Evolutionary conservation across 139 green algal species (phyloP), one percentile per base, ranked within the genome.

Genomic region (Chlorella ohadii): DNA sequence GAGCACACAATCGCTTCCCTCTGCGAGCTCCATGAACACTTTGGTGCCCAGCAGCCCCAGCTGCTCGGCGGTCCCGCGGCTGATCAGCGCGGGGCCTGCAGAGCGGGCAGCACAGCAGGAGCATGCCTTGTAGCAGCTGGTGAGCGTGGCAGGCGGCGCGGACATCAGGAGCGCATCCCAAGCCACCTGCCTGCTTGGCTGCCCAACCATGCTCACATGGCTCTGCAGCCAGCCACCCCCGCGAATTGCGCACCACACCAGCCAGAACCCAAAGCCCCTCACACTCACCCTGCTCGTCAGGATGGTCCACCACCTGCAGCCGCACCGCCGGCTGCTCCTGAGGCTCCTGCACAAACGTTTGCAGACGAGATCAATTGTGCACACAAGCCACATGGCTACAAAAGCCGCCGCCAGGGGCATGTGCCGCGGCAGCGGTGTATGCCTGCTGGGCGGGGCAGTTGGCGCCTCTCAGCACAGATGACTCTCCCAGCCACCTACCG

Each of bases 1-100:
- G 44, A 86, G 67, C 51, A 86, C 71, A 31, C 81, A 86, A 68
- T 86, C 82, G 61, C 51, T 73, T 13, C 82, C 82, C 25, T 70
- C 51, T 55, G 82, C 82, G 31, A 86, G 65, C 22, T 59, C 51
- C 51, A 59, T 59, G 15, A 59, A 59, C 51, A 59, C 51, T 13
- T 59, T 59, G 51, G 51, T 59, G 51, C 51, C 51, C 51, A 59
- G 23, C 22, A 82, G 31, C 27, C 63, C 39, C 78, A 83, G 63
- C 39, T 23, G 7, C 3, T 28, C 41, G 27, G 82, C 82, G 2
- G 82, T 72, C 25, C 33, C 23, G 1, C 39, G 82, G 70, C 44
- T 68, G 31, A 86, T 41, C n/a, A 86, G 70, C 5, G 82, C 82
- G 39, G 34, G 71, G 23, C 82, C 81, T 86, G 81, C 79, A 71